Percentiles rank a stretch among this genome's conserved stretches.
These are phyloP conservation scores for Pseudocercospora macadamiae DNA, from an alignment of 2,329 filamentous ascomycete genomes.

Conservation along the genomic window DNA sequence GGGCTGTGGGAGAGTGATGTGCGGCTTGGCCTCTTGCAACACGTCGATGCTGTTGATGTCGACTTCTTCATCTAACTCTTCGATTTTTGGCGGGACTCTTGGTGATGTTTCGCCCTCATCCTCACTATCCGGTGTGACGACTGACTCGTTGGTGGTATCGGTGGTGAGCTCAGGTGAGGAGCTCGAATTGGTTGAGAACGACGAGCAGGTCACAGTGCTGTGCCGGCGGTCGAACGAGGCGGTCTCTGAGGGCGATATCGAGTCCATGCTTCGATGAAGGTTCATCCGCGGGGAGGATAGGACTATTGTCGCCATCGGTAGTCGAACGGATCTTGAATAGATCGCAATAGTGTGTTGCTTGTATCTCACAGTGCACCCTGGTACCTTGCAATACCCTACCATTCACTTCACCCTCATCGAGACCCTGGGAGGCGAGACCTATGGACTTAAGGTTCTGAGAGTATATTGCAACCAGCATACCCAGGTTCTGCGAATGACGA, in stretches of 20 bases:
- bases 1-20: slow-evolving; percentile 38
- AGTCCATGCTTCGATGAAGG: slow-evolving; percentile 20
- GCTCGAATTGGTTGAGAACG: slow-evolving; percentile 18
- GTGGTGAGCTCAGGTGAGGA: slow-evolving; percentile 22
- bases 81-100: slow-evolving; percentile 52
- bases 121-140: slow-evolving; percentile 25
- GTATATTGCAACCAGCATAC: slow-evolving; percentile 8
- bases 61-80: slow-evolving; percentile 57
- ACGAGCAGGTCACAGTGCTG: slow-evolving; percentile 16
- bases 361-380: slow-evolving; percentile 2
- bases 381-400: slow-evolving; percentile 4
- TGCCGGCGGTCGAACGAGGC: slow-evolving; percentile 7
- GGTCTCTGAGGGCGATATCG: slow-evolving; percentile 12
- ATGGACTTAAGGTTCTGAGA: not conserved
- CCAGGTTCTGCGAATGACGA: slow-evolving; percentile 16
- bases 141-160: slow-evolving; percentile 7
- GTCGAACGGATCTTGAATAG: not conserved
- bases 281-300: slow-evolving; percentile 14
- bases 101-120: slow-evolving; percentile 25
- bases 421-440: slow-evolving; percentile 4
- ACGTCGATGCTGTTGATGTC: slow-evolving; percentile 41
- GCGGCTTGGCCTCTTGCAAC: slow-evolving; percentile 32
- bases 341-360: slow-evolving; percentile 5
- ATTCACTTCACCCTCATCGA: not conserved
- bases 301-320: slow-evolving; percentile 5